Conservation (phyloP, 2,329 filamentous ascomycete genomes). For the Laburnicola sp. region DNA sequence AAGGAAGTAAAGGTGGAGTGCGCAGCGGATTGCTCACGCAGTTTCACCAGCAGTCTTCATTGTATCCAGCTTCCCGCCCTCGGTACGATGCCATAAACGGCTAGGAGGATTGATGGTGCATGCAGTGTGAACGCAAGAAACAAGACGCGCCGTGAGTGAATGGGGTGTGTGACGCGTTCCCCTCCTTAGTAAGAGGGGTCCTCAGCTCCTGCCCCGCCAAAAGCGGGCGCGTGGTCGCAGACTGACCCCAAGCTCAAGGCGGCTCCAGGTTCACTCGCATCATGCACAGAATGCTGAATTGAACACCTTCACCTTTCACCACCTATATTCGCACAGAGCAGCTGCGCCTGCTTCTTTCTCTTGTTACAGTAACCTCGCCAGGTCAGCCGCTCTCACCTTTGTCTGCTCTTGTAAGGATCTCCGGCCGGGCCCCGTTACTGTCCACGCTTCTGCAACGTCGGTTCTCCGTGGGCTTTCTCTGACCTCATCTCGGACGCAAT, state of each 20-base stretch:
- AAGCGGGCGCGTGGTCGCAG: constrained; percentile 11
- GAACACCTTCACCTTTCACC: background rate
- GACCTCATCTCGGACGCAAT: constrained; percentile 20
- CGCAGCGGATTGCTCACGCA: constrained; percentile 29
- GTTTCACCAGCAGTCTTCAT: constrained; percentile 15
- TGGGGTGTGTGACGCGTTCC: background rate
- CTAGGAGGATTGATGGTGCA: background rate
- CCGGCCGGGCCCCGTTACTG: constrained; percentile 12
- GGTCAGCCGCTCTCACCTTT: background rate
- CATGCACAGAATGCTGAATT: constrained; percentile 4
- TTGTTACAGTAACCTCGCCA: background rate
- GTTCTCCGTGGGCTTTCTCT: constrained; percentile 23
- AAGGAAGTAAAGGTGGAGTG: constrained; percentile 10
- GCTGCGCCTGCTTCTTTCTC: background rate
- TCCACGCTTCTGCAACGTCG: constrained; percentile 24
- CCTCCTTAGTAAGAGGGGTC: constrained; percentile 6
- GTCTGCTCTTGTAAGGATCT: constrained; percentile 1
- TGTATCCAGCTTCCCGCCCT: constrained; percentile 6
- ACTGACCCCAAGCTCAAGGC: background rate
- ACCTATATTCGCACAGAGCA: background rate
- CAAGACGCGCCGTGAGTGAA: background rate
- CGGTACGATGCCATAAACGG: constrained; percentile 9
- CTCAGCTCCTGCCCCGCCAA: constrained; percentile 11
- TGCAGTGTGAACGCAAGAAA: constrained; percentile 2
- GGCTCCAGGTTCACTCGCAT: background rate